phyloP scores from a whole-genome alignment of 345 rosid genomes.

The Syzygium aqueum region DNA sequence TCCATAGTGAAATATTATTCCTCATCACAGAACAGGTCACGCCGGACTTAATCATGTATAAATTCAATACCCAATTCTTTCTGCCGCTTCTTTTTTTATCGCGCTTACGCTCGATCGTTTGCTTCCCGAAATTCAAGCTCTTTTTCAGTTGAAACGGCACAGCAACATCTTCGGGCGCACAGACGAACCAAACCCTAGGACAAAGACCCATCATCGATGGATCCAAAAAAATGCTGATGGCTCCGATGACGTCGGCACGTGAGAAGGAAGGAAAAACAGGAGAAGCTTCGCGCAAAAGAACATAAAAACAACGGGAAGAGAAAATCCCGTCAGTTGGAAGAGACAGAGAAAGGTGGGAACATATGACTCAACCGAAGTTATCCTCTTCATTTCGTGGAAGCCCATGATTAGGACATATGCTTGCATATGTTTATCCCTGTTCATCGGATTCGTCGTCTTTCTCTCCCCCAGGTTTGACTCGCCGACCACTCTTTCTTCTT shows the following conservation, averaged over 20 bases:
- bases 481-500: not conserved
- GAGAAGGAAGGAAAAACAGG: not conserved
- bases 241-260: not conserved
- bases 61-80: not conserved
- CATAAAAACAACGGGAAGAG: not conserved
- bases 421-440: not conserved
- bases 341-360: not conserved
- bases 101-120: fast-evolving
- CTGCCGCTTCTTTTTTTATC: fast-evolving
- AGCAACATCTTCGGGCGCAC: not conserved
- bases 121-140: not conserved
- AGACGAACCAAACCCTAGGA: not conserved
- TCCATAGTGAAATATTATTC: no score
- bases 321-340: not conserved
- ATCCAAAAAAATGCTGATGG: not conserved
- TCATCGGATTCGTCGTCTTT: not conserved
- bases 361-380: not conserved
- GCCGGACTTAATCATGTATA: not conserved
- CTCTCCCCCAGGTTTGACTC: not conserved
- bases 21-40: fast-evolving
- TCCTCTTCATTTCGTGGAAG: not conserved
- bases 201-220: not conserved
- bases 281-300: not conserved
- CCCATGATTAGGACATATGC: not conserved
- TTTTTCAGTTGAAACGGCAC: not conserved